Evolutionary conservation across 179 eudicot genomes (phyloP).

Genomic region (Amaranthus tricolor): DNA sequence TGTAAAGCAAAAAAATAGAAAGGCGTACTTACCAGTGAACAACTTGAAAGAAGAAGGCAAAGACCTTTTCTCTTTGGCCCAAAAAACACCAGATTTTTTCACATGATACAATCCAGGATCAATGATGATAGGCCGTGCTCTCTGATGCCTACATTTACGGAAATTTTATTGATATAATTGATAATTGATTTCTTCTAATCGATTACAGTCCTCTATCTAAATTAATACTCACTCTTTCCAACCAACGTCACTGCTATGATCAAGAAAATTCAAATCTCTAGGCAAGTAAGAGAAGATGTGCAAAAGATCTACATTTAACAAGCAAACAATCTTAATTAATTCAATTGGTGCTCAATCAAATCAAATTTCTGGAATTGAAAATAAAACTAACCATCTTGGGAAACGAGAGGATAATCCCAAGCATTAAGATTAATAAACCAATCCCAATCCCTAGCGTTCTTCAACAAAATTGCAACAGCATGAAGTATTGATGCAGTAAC

Average conservation of each 20-base stretch:
- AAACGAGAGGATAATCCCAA: constrained; percentile 78
- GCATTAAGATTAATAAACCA: constrained; percentile 94
- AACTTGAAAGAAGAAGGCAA: constrained; percentile 81
- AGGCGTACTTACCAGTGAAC: constrained; percentile 52
- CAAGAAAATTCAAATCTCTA: constrained; percentile 84
- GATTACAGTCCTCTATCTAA: neutral
- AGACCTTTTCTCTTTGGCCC: constrained; percentile 94
- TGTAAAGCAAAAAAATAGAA: neutral
- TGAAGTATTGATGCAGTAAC: constrained; percentile 55
- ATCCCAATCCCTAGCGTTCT: constrained; percentile 63
- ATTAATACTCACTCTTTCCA: constrained; percentile 86
- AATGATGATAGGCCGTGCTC: constrained; percentile 85
- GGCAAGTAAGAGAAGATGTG: constrained; percentile 97
- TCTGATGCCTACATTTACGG: constrained; percentile 54
- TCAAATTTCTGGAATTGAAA: neutral
- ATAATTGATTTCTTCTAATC: neutral
- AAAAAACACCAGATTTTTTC: constrained; percentile 76
- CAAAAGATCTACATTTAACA: constrained; percentile 63
- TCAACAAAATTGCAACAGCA: constrained; percentile 61
- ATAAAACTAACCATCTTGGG: constrained; percentile 67
- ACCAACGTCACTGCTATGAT: constrained; percentile 87
- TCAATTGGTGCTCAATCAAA: neutral
- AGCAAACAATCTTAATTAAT: constrained; percentile 12
- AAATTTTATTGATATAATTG: neutral
- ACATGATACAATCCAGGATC: constrained; percentile 90